Base-by-base conservation (phyloP, 169 alveolate genomes). In the Eimeria tenella region DNA sequence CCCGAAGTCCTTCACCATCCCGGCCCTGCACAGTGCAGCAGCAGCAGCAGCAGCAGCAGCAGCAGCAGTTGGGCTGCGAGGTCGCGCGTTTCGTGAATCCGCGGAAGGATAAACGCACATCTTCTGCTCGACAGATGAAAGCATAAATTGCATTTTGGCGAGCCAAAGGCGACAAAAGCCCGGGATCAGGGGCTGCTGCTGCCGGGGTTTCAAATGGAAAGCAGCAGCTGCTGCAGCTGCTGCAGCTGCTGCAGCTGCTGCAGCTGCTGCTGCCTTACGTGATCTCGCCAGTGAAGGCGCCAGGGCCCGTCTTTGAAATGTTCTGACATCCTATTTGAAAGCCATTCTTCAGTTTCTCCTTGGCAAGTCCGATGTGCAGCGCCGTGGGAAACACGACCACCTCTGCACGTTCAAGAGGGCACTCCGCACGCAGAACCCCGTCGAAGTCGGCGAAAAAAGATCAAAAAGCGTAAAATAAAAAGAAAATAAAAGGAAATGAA, bases 241-340 rank as follows among this genome's bases (percentile, higher is more conserved):
- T 1, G 42, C 42, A 31, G 42, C 42, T 31, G 42, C 42, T 1
- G 42, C 42, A 31, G 42, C 42, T 1, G 42, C 42, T 31, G 42
- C 42, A 31, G 42, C 42, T 1, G 42, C 42, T 31, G 42, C 42
- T 1, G 42, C 42, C 87, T 1, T 23, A 88, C 96, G 95, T 74
- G 84, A 90, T 62, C 96, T 99, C 99, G 19, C 99, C 99, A 23
- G 99, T 99, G 97, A 96, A 99, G 49, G 99, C 99, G 42, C 99
- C 99, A 83, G 95, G 96, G 74, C 98, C 99, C 82, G 98, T 97
- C 94, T 96, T 96, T 50, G 99, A 98, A 52, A 97, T 91, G 94
- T 99, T 98, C 96, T 99, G 99, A 62, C 99, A 97, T 25, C 99
- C 99, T 52, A 98, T 97, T 94, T 97, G 87, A 90, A 98, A 97